Conservation (phyloP, 148 eudicot genomes). For the Rhododendron griersonianum region DNA sequence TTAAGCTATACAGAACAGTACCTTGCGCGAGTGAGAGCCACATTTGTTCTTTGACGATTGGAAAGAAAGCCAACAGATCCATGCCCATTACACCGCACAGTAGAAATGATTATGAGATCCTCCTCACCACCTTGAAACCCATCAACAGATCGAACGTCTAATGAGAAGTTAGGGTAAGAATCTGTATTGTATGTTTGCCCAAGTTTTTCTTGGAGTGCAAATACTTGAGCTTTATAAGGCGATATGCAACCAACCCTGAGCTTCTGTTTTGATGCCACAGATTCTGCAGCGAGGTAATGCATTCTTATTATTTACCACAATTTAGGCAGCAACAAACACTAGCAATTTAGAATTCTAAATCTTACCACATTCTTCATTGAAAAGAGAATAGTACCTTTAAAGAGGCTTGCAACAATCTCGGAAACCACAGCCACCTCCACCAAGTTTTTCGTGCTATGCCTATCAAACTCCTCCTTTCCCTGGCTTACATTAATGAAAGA, state of each 20-base stretch:
- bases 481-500: constrained; percentile 30
- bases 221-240: constrained; percentile 57
- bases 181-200: constrained; percentile 28
- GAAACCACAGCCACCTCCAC: constrained; percentile 41
- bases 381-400: constrained; percentile 22
- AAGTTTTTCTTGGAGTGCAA: constrained; percentile 32
- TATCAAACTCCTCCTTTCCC: constrained; percentile 41
- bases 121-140: constrained; percentile 85
- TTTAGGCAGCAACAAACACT: background rate
- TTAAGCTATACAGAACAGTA: background rate
- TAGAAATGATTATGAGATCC: constrained; percentile 66
- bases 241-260: constrained; percentile 56
- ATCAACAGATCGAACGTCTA: constrained; percentile 66
- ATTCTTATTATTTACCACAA: background rate
- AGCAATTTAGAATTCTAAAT: background rate
- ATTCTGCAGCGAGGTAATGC: constrained; percentile 16
- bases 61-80: constrained; percentile 70
- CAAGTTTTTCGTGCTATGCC: constrained; percentile 36
- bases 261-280: constrained; percentile 18
- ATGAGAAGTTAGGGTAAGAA: constrained; percentile 40
- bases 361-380: background rate
- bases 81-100: constrained; percentile 46
- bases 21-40: constrained; percentile 78
- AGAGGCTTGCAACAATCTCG: constrained; percentile 39
- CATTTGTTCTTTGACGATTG: constrained; percentile 61